Evolutionary conservation across 164 flowering plant genomes (phyloP), one percentile per base, ranked within the genome.

Genomic region (Vitis vinifera): DNA sequence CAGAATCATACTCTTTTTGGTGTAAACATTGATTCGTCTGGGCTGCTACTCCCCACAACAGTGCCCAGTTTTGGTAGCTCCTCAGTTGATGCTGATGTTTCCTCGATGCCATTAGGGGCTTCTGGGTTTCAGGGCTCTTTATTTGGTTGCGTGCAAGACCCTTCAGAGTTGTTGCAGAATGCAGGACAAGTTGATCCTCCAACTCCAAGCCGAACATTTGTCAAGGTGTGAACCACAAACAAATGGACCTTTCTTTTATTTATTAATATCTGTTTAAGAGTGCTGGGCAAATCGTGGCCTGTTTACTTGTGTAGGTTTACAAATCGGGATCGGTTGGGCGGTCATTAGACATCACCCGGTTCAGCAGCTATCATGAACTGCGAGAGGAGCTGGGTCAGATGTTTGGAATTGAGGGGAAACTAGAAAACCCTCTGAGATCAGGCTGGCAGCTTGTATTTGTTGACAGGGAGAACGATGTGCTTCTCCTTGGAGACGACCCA

Each of bases 381-480:
- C 83, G 91, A n/a, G 85, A 80, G 64, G 92, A 91, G 69, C 83
- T 91, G 80, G 88, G 87, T 67, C 89, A 75, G 82, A 88, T 93
- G 98, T 91, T 91, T 55, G 93, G 87, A n/a, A 77, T 91, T 70
- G 93, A 93, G 84, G 98, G 93, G 51, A 78, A 80, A 69, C 72
- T 91, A 66, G 94, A 88, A 68, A 85, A 86, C 89, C 93, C 92
- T 79, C 84, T 71, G 79, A 92, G 97, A 91, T 90, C 94, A 88
- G 97, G 95, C 91, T 91, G 97, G 97, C 93, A 91, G 95, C 97
- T 91, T 91, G 95, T 90, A 80, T 90, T 87, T 63, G 95, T 91
- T 29, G 95, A 91, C 95, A 83, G 89, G 87, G 97, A 91, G 92
- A 80, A 88, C 51, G 97, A 91, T 73, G 80, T 87, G 13, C 93